Percentiles rank a stretch among this genome's conserved stretches.
These are phyloP conservation scores for Didymella glomerata DNA, from an alignment of 2,329 filamentous ascomycete genomes.

Conservation along the genomic window DNA sequence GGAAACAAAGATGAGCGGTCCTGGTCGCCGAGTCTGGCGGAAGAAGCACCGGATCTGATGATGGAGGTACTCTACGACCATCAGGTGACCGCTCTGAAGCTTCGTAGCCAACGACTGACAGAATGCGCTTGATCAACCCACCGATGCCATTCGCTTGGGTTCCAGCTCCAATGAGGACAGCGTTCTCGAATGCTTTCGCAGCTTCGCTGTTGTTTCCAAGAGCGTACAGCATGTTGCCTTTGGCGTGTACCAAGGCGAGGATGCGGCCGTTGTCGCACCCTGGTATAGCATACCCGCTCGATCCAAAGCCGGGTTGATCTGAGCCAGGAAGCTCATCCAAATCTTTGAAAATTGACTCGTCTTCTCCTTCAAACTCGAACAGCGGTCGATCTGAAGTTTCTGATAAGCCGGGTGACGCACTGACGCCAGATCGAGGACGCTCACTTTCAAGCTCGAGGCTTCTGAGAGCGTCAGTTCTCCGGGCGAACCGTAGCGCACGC, in stretches of 20 bases:
- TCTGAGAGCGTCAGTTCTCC: conserved; percentile 58
- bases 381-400: conserved; percentile 64
- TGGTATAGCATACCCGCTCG: conserved; percentile 84
- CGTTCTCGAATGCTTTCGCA: conserved; percentile 91
- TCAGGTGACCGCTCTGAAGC: conserved; percentile 46
- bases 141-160: conserved; percentile 74
- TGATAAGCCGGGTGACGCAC: conserved; percentile 62
- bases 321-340: conserved; percentile 52
- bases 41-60: conserved; percentile 74
- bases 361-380: conserved; percentile 62
- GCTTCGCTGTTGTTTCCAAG: conserved; percentile 82
- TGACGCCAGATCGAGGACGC: conserved; percentile 66
- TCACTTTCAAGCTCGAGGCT: conserved; percentile 66
- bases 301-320: conserved; percentile 68
- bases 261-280: conserved; percentile 91
- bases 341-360: conserved; percentile 51
- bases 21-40: conserved; percentile 83
- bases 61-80: conserved; percentile 40
- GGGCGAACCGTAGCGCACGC: conserved; percentile 66
- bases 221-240: conserved; percentile 97
- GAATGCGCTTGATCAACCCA: conserved; percentile 79
- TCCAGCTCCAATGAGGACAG: conserved; percentile 86
- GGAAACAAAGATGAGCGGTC: conserved; percentile 84
- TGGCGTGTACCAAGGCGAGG: conserved; percentile 92
- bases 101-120: conserved; percentile 67